These are phyloP conservation scores for Phaeosphaeriaceae sp. DNA, from an alignment of 2,329 filamentous ascomycete genomes.

Conservation along the genomic window DNA sequence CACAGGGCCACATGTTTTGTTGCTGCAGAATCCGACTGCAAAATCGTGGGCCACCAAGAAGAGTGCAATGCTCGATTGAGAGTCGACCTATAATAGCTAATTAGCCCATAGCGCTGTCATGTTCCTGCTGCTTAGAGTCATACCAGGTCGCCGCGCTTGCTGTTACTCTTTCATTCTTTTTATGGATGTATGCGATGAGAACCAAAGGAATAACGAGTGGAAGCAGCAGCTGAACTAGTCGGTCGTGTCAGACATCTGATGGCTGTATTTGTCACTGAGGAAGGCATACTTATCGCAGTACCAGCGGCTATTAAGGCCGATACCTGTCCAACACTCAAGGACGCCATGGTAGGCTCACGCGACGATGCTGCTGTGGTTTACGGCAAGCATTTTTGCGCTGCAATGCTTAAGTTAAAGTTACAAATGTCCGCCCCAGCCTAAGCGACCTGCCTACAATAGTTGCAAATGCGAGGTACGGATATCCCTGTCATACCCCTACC, in stretches of 20 bases:
- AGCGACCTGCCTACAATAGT: neutral
- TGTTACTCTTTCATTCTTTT: neutral
- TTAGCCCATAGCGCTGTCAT: neutral
- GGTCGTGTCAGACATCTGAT: neutral
- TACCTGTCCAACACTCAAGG: neutral
- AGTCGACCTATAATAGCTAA: neutral
- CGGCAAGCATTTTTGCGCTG: neutral
- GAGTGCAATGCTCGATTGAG: slow-evolving; percentile 36
- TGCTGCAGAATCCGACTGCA: slow-evolving; percentile 48
- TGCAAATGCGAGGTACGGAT: neutral
- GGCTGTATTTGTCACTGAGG: neutral
- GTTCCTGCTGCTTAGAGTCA: too few species aligned
- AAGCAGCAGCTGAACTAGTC: neutral
- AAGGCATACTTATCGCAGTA: neutral
- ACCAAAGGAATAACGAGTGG: neutral
- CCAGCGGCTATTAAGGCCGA: neutral
- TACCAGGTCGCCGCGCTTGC: neutral
- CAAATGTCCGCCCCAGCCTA: neutral
- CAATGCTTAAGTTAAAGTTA: neutral
- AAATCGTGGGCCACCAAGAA: slow-evolving; percentile 50
- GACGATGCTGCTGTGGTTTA: neutral
- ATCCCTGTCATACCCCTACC: neutral
- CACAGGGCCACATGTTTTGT: slow-evolving; percentile 37
- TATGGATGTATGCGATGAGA: neutral
- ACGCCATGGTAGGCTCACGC: neutral